A percentile compares a stretch with the other conserved stretches of the same genome.
Evolutionary conservation across 345 rosid species (phyloP).

Genomic region (Viola odorata): DNA sequence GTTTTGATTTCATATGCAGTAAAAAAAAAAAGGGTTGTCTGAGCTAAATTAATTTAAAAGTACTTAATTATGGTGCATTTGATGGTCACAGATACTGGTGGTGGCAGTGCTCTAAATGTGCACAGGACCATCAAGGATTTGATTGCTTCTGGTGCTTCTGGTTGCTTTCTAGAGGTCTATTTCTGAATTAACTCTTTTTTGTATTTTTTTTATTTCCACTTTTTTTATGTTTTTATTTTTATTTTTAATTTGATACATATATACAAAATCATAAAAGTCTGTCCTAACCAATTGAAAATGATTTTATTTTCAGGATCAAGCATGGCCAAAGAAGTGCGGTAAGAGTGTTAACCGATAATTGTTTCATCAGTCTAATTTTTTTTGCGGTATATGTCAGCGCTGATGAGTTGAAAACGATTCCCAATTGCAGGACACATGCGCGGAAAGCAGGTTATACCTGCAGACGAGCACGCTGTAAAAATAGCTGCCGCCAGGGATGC

Average conservation of each 20-base stretch:
- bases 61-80: no score
- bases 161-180: constrained; percentile 66
- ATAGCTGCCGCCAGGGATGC: constrained; percentile 53
- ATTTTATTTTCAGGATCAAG: constrained; percentile 40
- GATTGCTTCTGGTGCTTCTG: constrained; percentile 53
- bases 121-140: constrained; percentile 50
- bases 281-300: background rate
- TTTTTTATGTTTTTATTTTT: no score
- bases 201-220: no score
- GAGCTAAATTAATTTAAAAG: no score
- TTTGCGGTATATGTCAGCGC: no score
- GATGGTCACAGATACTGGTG: constrained; percentile 35
- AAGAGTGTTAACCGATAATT: constrained; percentile 9
- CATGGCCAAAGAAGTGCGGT: constrained; percentile 64
- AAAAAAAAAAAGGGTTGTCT: no score
- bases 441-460: constrained; percentile 56
- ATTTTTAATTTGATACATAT: no score
- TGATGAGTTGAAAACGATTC: no score
- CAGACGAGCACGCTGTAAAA: constrained; percentile 51
- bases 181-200: background rate
- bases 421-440: constrained; percentile 39
- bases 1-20: no score
- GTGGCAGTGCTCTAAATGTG: constrained; percentile 53
- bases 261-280: no score
- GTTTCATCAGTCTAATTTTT: no score